Conservation (phyloP, 2,329 filamentous ascomycete species). For the Alternaria sp. region DNA sequence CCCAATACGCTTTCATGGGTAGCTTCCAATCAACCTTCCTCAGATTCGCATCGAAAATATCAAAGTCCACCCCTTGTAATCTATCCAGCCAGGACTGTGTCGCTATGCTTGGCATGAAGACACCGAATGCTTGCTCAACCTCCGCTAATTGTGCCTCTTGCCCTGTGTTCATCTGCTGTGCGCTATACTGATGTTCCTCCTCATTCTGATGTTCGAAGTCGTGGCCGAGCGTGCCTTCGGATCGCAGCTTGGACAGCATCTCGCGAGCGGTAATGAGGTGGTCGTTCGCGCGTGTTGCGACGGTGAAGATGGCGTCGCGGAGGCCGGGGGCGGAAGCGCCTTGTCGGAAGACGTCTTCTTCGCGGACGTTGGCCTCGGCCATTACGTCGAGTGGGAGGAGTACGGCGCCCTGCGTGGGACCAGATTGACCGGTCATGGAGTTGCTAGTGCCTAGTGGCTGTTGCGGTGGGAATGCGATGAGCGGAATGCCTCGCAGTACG, state of each 20-base stretch:
- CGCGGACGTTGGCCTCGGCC: constrained; percentile 78
- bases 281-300: constrained; percentile 93
- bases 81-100: constrained; percentile 79
- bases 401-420: constrained; percentile 66
- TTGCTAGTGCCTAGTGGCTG: constrained; percentile 58
- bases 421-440: constrained; percentile 45
- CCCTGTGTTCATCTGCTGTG: constrained; percentile 42
- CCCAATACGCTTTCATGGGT: constrained; percentile 77
- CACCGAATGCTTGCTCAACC: constrained; percentile 73
- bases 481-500: constrained; percentile 82
- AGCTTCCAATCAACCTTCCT: constrained; percentile 79
- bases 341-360: constrained; percentile 86
- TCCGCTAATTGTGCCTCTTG: constrained; percentile 55
- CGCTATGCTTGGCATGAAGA: constrained; percentile 80
- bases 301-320: constrained; percentile 86
- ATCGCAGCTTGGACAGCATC: constrained; percentile 82
- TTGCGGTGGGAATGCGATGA: constrained; percentile 80
- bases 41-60: constrained; percentile 72
- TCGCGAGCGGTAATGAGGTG: constrained; percentile 92
- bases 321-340: constrained; percentile 81
- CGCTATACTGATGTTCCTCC: constrained; percentile 65
- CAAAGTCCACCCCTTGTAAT: constrained; percentile 82
- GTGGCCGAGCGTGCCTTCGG: constrained; percentile 77
- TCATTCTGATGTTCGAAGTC: constrained; percentile 88
- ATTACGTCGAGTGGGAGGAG: constrained; percentile 89